These are phyloP conservation scores for Climacium dendroides DNA, from an alignment of 225 moss, liverwort and hornwort genomes.

Conservation along the genomic window DNA sequence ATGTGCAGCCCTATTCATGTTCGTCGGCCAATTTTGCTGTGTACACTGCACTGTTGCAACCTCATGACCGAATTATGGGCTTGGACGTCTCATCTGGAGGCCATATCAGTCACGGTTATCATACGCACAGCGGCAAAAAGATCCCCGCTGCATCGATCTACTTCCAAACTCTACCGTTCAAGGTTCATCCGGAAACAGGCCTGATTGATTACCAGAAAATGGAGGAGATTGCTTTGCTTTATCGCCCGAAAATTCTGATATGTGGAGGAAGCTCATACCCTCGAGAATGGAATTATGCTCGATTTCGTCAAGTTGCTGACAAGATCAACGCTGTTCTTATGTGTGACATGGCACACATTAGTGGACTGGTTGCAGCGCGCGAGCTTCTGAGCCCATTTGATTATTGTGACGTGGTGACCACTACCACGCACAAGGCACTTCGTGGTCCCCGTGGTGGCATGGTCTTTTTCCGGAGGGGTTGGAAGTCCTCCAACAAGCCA, in stretches of 20 bases:
- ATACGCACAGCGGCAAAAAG: constrained; percentile 59
- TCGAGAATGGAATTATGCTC: constrained; percentile 81
- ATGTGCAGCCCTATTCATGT: constrained; percentile 90
- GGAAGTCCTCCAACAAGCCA: constrained; percentile 7
- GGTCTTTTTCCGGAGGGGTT: constrained; percentile 66
- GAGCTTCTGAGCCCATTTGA: constrained; percentile 61
- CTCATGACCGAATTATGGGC: constrained; percentile 86
- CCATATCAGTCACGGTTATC: constrained; percentile 26
- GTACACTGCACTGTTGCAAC: constrained; percentile 76
- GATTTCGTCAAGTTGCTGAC: constrained; percentile 71
- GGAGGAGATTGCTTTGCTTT: constrained; percentile 72
- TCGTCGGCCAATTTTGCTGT: constrained; percentile 91
- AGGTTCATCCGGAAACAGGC: constrained; percentile 67
- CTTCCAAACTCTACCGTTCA: constrained; percentile 80
- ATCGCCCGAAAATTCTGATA: constrained; percentile 75
- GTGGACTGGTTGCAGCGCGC: constrained; percentile 66
- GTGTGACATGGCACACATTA: constrained; percentile 92
- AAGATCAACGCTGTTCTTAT: constrained; percentile 70
- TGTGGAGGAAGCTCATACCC: constrained; percentile 94
- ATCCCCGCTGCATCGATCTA: constrained; percentile 78
- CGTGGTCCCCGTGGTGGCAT: constrained; percentile 85
- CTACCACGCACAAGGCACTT: constrained; percentile 82
- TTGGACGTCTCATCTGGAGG: constrained; percentile 68
- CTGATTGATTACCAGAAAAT: constrained; percentile 72
- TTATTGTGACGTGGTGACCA: constrained; percentile 62